These are phyloP conservation scores for Limonium bicolor DNA, from an alignment of 148 eudicot genomes.

Conservation along the genomic window DNA sequence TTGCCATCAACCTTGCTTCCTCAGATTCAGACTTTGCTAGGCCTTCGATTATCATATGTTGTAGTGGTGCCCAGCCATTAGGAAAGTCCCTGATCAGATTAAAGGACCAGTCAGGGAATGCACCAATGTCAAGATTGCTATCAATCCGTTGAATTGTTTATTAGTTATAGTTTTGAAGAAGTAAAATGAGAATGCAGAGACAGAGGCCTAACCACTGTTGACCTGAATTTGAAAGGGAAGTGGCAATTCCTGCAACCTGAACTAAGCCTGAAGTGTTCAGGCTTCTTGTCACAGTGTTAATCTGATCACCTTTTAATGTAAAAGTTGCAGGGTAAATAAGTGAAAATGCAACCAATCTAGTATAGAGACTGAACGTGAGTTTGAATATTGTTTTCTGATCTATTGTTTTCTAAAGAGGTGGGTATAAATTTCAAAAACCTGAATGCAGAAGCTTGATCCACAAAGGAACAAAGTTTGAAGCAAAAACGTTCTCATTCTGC, in stretches of 20 bases:
- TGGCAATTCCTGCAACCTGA: slow-evolving; percentile 59
- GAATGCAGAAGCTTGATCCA: slow-evolving; percentile 57
- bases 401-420: no score
- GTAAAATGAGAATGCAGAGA: slow-evolving; percentile 1
- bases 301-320: slow-evolving; percentile 28
- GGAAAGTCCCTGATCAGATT: slow-evolving; percentile 76
- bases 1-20: slow-evolving; percentile 43
- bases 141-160: neutral
- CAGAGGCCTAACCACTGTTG: slow-evolving; percentile 91
- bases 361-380: no score
- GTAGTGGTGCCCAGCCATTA: slow-evolving; percentile 93
- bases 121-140: no score
- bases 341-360: no score
- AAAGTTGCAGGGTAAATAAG: no score
- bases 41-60: slow-evolving; percentile 81
- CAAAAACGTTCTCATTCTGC: slow-evolving; percentile 62
- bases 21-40: slow-evolving; percentile 50
- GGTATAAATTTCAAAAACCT: slow-evolving; percentile 48
- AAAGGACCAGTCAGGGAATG: neutral
- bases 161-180: no score
- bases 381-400: no score
- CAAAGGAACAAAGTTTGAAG: slow-evolving; percentile 77
- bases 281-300: slow-evolving; percentile 46
- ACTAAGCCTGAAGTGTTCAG: slow-evolving; percentile 55
- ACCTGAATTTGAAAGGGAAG: slow-evolving; percentile 62